Evolutionary conservation across 2,329 filamentous ascomycete genomes (phyloP), one percentile per base, ranked within the genome.

Genomic region (Colletotrichum eremochloae): DNA sequence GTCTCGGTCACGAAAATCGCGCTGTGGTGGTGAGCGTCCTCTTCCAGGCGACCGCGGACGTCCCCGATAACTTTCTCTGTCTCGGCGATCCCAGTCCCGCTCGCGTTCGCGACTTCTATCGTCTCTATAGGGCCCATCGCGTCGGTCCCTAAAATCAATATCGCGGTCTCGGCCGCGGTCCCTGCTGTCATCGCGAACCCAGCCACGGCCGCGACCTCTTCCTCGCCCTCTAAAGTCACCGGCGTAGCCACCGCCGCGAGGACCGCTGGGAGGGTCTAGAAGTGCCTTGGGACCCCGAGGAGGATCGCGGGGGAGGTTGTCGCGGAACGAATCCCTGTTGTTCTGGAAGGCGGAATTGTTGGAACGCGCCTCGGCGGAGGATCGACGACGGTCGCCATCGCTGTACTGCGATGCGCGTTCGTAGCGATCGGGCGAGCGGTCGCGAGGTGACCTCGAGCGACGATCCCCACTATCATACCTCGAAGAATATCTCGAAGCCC

Each of bases 281-380:
- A 95, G 84, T 5, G 93, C 94, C 81, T 95, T 94, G 14, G 95
- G 94, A 0, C 93, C 95, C 68, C 94, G 89, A 3, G 95, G 95
- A 2, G 93, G 92, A 74, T 97, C 94, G 75, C 92, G 88, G 15
- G 87, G 48, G 5, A 76, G 68, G 46, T 69, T 69, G 38, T 75
- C 86, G 40, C 84, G 80, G 74, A 90, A 91, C 15, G 78, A 80
- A 75, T 91, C 89, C 75, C 91, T 86, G 76, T 87, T 88, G 76
- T 86, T 88, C 1, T 87, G 88, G 73, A 93, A 93, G n/a, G 85
- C 83, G 38, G 88, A 86, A 68, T 86, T 85, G 77, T 89, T 91
- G 42, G 85, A 81, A 72, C 89, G 85, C 60, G 83, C 84, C 77
- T 91, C 90, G 65, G 86, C 85, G 2, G 87, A 89, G n/a, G 91